Base-by-base conservation (phyloP, 208 protist genomes). In the Trypanosoma caninum region DNA sequence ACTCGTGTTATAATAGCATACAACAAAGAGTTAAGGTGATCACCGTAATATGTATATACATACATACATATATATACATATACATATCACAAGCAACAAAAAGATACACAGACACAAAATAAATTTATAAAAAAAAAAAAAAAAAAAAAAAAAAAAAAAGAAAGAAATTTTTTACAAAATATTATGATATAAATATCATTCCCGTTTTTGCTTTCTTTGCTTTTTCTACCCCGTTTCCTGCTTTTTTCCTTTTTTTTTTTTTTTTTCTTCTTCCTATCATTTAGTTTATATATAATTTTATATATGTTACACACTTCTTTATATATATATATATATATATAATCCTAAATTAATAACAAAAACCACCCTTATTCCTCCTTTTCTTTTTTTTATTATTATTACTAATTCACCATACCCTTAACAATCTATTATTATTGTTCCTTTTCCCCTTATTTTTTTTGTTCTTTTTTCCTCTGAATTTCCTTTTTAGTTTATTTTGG, bases 71-170 rank as follows among this genome's bases (percentile, higher is more conserved):
- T 38, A 38, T 38, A 13, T 38, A 13, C 34, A 14, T 13, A 38
- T 38, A 14, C 13, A 38, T 13, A 38, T 13, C 34, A 54, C 20
- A 16, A 9, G 10, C 28, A 7, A 37, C 23, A 22, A 23, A 34
- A 9, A 54, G 6, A 9, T 11, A 37, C 3, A 28, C 25, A 37
- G 41, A 57, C 14, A 57, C 7, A 37, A 57, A 41, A 57, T 42
- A 14, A 57, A 37, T 42, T 42, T 6, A 57, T 4, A 22, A 31
- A 57, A 14, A 22, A 57, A 57, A 57, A 42, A 57, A 57, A 31
- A 11, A 57, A 18, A n/a, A 57, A 57, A 57, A 57, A 57, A 11
- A 57, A 57, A 57, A 42, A 57, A 37, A 46, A 46, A 20, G n/a
- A 22, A 20, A 46, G 34, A 38, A 34, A 54, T 34, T 16, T 34